These are phyloP conservation scores for Colletotrichum magnum DNA, from an alignment of 2,329 filamentous ascomycete species.

Conservation along the genomic window DNA sequence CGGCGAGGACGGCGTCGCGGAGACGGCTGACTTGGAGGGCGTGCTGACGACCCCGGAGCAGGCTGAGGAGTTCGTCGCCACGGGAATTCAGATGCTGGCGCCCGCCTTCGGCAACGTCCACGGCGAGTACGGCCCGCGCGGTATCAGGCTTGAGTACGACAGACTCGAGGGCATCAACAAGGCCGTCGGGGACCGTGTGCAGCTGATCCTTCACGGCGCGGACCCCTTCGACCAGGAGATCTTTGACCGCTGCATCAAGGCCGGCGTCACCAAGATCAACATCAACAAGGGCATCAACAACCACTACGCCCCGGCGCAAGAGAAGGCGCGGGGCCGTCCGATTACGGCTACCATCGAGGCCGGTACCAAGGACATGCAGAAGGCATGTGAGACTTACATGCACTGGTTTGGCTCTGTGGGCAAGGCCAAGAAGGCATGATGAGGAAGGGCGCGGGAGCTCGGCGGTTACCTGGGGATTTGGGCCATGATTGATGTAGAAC, in stretches of 20 bases:
- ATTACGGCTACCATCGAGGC: slow-evolving; percentile 61
- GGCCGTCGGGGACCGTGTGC: slow-evolving; percentile 9
- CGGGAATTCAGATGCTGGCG: slow-evolving; percentile 81
- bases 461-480: no score
- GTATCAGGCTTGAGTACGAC: slow-evolving; percentile 70
- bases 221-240: slow-evolving; percentile 67
- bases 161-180: slow-evolving; percentile 17
- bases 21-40: slow-evolving; percentile 64
- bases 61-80: slow-evolving; percentile 77
- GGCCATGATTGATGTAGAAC: no score
- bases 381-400: no score
- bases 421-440: no score
- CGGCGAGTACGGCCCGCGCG: slow-evolving; percentile 77
- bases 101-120: slow-evolving; percentile 85
- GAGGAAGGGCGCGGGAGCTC: no score
- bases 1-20: slow-evolving; percentile 77
- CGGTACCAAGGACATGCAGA: no score
- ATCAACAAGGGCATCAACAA: slow-evolving; percentile 69
- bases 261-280: slow-evolving; percentile 69
- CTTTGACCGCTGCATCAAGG: slow-evolving; percentile 64
- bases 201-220: slow-evolving; percentile 67
- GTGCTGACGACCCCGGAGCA: slow-evolving; percentile 77
- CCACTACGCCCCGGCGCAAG: slow-evolving; percentile 60
- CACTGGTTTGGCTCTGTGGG: no score
- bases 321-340: slow-evolving; percentile 61